Evolutionary conservation across 371 early-diverging fungal genomes (phyloP).

Genomic region (Lichtheimia corymbifera): DNA sequence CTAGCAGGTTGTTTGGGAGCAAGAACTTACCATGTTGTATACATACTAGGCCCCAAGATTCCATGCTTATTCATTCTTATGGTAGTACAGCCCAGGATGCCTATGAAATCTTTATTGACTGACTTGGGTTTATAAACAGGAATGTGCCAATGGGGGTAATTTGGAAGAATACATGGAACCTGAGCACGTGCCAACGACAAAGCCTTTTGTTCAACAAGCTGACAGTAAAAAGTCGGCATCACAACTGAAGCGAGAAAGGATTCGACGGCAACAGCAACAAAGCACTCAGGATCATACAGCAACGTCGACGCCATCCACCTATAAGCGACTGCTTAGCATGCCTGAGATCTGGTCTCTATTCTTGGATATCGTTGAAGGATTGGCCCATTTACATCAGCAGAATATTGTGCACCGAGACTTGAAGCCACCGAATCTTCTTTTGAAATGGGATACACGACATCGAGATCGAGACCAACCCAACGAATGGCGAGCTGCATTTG

Average conservation of each 20-base stretch:
- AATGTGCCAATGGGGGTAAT: constrained; percentile 95
- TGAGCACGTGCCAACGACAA: not conserved
- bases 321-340: constrained; percentile 54
- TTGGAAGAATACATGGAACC: constrained; percentile 86
- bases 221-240: constrained; percentile 20
- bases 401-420: constrained; percentile 88
- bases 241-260: constrained; percentile 40
- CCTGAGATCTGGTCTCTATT: constrained; percentile 84
- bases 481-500: constrained; percentile 24
- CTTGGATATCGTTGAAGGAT: constrained; percentile 84
- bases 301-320: not conserved
- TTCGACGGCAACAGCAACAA: constrained; percentile 25
- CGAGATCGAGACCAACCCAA: constrained; percentile 24
- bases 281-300: constrained; percentile 1
- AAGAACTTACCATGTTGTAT: not conserved
- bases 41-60: constrained; percentile 69
- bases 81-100: constrained; percentile 32
- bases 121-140: constrained; percentile 26
- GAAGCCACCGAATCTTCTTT: constrained; percentile 89
- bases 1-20: not conserved
- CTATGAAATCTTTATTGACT: not conserved
- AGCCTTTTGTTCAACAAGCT: constrained; percentile 6
- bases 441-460: constrained; percentile 63
- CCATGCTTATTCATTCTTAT: constrained; percentile 96
- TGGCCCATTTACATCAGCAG: constrained; percentile 82